Conservation (phyloP, 1,139 yeast genomes). For the Diutina sp. region DNA sequence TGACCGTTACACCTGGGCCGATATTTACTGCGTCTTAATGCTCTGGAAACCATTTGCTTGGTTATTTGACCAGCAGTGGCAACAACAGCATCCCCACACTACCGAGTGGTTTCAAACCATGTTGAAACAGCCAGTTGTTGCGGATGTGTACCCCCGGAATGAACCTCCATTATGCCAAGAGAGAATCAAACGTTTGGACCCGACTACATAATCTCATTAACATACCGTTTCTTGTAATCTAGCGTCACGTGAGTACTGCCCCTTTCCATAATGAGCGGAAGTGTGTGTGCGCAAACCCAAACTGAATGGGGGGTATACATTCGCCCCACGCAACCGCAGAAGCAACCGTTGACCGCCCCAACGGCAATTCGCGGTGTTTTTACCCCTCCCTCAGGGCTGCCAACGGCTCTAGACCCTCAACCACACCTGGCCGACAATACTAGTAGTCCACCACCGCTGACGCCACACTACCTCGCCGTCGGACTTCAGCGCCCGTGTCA, state of each 20-base stretch:
- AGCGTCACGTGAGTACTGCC: neutral
- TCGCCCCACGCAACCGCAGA: neutral
- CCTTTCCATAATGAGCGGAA: neutral
- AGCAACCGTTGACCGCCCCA: neutral
- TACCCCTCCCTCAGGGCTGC: neutral
- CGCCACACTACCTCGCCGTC: neutral
- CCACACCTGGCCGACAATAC: neutral
- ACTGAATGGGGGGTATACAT: neutral
- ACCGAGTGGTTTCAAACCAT: conserved; percentile 84
- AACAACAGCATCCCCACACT: conserved; percentile 57
- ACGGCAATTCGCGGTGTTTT: neutral
- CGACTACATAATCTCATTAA: conserved; percentile 19
- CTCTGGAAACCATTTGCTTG: conserved; percentile 52
- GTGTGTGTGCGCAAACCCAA: neutral
- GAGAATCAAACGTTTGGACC: conserved; percentile 58
- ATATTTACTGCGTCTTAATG: conserved; percentile 50
- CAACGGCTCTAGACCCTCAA: neutral
- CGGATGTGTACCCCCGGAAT: conserved; percentile 11
- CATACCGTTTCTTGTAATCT: no score
- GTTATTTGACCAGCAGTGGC: conserved; percentile 70
- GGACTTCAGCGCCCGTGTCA: neutral
- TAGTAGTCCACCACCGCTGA: neutral
- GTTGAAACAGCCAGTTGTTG: conserved; percentile 40
- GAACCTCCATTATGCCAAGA: conserved; percentile 40
- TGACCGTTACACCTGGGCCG: conserved; percentile 82